phyloP scores from a whole-genome alignment of 768 basidiomycete species.

The Pleurotus salmoneostramineus region DNA sequence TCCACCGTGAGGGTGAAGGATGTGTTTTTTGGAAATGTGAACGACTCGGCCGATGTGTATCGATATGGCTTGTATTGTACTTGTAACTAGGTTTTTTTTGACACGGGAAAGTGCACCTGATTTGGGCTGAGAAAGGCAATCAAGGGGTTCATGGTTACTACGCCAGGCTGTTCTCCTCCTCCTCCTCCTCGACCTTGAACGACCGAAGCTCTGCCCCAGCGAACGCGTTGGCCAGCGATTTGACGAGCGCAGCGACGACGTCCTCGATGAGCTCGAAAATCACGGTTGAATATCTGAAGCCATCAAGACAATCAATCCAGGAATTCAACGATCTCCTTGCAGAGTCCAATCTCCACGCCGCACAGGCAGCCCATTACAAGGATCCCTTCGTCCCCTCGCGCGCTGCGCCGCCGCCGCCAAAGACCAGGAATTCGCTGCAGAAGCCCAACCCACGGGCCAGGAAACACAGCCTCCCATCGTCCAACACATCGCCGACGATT shows the following conservation, averaged over 20 bases:
- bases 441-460: constrained; percentile 51
- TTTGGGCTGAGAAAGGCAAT: background rate
- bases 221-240: no score
- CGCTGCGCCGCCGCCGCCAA: constrained; percentile 36
- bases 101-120: background rate
- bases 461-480: constrained; percentile 47
- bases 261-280: constrained; percentile 41
- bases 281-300: constrained; percentile 74
- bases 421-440: constrained; percentile 56
- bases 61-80: no score
- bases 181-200: constrained; percentile 20
- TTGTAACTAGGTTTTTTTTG: no score
- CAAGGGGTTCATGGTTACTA: constrained; percentile 9
- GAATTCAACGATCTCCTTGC: constrained; percentile 73
- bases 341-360: constrained; percentile 53
- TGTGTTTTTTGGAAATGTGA: no score
- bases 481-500: constrained; percentile 17
- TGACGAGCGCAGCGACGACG: no score
- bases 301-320: constrained; percentile 71
- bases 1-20: background rate
- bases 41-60: no score
- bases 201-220: no score
- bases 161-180: background rate
- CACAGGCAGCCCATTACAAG: constrained; percentile 38
- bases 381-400: constrained; percentile 29